Evolutionary conservation across 441 rosid species (phyloP).

Genomic region (Manihot esculenta): DNA sequence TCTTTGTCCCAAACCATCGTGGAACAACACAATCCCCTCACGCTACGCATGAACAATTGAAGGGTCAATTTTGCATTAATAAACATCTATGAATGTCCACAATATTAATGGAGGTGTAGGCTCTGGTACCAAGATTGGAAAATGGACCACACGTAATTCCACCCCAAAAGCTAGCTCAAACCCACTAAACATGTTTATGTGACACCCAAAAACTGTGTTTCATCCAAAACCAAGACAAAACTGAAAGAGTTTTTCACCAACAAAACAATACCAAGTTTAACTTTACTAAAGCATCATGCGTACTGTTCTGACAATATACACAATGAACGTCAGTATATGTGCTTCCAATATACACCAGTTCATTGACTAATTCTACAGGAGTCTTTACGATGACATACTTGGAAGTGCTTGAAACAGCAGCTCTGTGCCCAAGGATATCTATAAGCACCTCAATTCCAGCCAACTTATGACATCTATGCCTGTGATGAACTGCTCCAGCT

Average conservation of each 20-base stretch:
- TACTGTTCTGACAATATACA: not conserved
- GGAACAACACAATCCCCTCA: too few relatives aligned
- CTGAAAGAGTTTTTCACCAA: not conserved
- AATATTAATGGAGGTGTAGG: too few relatives aligned
- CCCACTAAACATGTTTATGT: not conserved
- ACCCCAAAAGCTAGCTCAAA: too few relatives aligned
- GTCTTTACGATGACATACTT: slow-evolving; percentile 40
- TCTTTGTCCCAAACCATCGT: too few relatives aligned
- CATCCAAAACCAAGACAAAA: not conserved
- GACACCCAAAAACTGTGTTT: not conserved
- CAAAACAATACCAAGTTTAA: not conserved
- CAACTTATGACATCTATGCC: slow-evolving; percentile 81
- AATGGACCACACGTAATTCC: too few relatives aligned
- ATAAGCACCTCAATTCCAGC: slow-evolving; percentile 89
- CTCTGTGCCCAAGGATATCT: slow-evolving; percentile 72
- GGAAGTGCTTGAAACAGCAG: slow-evolving; percentile 78
- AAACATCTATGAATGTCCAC: too few relatives aligned
- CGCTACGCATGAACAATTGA: too few relatives aligned
- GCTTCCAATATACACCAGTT: not conserved
- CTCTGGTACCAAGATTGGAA: too few relatives aligned
- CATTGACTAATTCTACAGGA: not conserved
- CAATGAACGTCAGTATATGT: not conserved
- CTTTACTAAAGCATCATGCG: not conserved
- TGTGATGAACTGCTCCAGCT: slow-evolving; percentile 73
- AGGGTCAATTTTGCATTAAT: too few relatives aligned